Evolutionary conservation across 2,329 filamentous ascomycete genomes (phyloP), one percentile per base, ranked within the genome.

Genomic region (Pseudogymnoascus sp.): DNA sequence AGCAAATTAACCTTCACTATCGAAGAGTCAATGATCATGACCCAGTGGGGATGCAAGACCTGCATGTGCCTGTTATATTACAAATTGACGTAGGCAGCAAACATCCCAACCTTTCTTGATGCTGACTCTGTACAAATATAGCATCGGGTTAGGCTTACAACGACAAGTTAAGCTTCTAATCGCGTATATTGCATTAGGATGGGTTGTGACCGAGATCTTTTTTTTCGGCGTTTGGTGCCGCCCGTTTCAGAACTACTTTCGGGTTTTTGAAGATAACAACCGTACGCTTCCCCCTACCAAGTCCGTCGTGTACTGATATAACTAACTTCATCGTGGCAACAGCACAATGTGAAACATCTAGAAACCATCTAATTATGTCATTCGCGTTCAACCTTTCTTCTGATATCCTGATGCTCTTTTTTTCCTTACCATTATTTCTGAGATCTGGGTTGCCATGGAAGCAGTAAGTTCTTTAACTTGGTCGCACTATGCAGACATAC

Each of bases 1-100:
- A 85, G 82, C 50, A 87, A 87, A 75, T 79, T 84, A 74, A 83
- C 86, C 0, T 75, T 86, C 37, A 79, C 85, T 7, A 80, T 82
- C 2, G 84, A 87, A 65, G 77, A 86, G 71, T 79, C 81, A 67
- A 87, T 88, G 74, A 74, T 86, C 16, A 74, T 84, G 59, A 78
- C 80, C 8, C 81, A 81, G 30, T 86, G 81, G 79, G 71, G 75
- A 0, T 75, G 84, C 65, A 86, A 86, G 69, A 71, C 74, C 7
- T 85, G 82, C 66, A 74, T 86, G 64, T 37, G 35, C 14, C 35
- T 37, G n/a, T 37, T 37, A 37, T 37, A 37, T n/a, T n/a, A 37
- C 35, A 80, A 81, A 47, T 73, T 85, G 63, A 82, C 81, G 74
- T 79, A 60, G 61, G 77, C 73, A 11, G 0, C 30, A 33, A 18